Percentiles rank a stretch among this genome's conserved stretches.
These are phyloP conservation scores for Hevea brasiliensis DNA, from an alignment of 345 rosid genomes.

Conservation along the genomic window DNA sequence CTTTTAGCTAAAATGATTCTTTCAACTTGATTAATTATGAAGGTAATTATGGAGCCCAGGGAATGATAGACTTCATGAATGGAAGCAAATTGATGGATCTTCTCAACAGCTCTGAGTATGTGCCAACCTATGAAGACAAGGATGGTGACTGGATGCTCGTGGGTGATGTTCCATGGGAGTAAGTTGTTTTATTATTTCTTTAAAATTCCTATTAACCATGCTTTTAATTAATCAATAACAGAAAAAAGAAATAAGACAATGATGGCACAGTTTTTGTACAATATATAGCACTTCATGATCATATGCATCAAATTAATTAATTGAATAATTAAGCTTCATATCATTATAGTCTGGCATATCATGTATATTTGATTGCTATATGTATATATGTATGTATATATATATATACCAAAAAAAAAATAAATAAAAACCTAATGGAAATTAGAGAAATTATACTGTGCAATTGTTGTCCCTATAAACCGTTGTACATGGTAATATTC, in stretches of 20 bases:
- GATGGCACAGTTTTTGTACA: neutral
- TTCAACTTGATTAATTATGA: neutral
- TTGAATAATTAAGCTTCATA: too few species aligned
- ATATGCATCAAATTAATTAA: too few species aligned
- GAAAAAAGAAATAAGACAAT: neutral
- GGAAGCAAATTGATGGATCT: constrained; percentile 93
- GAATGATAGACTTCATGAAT: constrained; percentile 98
- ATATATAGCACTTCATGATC: too few species aligned
- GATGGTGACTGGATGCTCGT: constrained; percentile 99
- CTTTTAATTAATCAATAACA: neutral
- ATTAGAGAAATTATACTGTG: too few species aligned
- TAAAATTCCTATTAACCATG: neutral
- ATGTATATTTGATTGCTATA: too few species aligned
- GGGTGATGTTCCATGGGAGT: constrained; percentile 99
- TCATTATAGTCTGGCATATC: too few species aligned
- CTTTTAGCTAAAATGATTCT: neutral
- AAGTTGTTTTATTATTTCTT: constrained; percentile 28
- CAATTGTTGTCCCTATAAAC: too few species aligned
- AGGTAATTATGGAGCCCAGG: constrained; percentile 65
- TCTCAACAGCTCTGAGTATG: constrained; percentile 83
- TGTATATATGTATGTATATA: too few species aligned
- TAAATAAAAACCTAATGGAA: too few species aligned
- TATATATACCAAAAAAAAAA: too few species aligned
- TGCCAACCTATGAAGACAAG: constrained; percentile 93
- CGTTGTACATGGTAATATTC: too few species aligned